phyloP scores from a whole-genome alignment of 176 grass and related monocot genomes.

The Oryza brachyantha region DNA sequence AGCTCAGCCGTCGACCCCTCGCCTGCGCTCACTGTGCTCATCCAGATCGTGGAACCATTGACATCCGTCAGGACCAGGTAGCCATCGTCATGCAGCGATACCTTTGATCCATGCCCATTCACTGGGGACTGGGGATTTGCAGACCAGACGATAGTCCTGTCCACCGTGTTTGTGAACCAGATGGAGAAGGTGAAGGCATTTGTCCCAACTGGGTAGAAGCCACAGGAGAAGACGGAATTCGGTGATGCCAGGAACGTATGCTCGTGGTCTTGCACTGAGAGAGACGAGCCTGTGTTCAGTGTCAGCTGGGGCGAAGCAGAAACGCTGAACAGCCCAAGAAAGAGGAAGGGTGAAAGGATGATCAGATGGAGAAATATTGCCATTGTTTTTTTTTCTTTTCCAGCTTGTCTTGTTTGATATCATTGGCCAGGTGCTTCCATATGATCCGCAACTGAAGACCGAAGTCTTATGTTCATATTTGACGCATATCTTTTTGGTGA shows the following conservation, averaged over 20 bases:
- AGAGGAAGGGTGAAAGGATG: background rate
- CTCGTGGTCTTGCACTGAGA: background rate
- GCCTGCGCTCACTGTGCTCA: constrained; percentile 7
- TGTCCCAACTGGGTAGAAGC: constrained; percentile 23
- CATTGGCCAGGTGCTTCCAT: background rate
- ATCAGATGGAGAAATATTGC: background rate
- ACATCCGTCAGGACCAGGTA: constrained; percentile 34
- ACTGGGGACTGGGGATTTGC: constrained; percentile 32
- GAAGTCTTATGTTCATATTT: background rate
- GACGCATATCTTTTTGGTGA: background rate
- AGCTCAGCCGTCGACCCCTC: constrained; percentile 3
- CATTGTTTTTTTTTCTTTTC: background rate
- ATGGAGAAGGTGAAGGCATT: constrained; percentile 54
- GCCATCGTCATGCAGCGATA: constrained; percentile 23
- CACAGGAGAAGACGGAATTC: constrained; percentile 26
- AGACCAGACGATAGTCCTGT: constrained; percentile 43
- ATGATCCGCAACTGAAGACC: background rate
- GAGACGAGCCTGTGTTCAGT: background rate
- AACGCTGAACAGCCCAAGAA: background rate
- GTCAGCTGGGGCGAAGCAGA: background rate
- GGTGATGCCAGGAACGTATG: constrained; percentile 11
- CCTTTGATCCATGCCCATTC: constrained; percentile 44
- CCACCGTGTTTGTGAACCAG: constrained; percentile 36
- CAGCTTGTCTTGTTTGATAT: background rate
- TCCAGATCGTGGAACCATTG: constrained; percentile 36